Percentiles rank a stretch among this genome's conserved stretches.
Evolutionary conservation across 768 basidiomycete species (phyloP).

Genomic region (Lactifluus subvellereus): DNA sequence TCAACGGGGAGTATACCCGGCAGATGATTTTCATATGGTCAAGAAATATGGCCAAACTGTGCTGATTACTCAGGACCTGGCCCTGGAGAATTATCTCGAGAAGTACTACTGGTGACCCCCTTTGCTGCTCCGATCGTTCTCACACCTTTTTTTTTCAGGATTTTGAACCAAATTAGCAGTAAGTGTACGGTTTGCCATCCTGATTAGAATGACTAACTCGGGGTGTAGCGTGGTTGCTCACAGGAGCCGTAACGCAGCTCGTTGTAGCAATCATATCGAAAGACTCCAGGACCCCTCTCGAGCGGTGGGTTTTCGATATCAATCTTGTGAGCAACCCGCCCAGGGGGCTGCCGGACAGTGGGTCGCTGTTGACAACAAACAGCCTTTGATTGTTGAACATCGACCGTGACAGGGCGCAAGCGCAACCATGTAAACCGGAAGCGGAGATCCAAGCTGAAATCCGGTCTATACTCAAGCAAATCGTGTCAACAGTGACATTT

Average conservation of each 20-base stretch:
- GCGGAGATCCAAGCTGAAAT: slow-evolving; percentile 96
- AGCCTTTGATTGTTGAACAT: not conserved
- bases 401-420: slow-evolving; percentile 35
- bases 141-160: slow-evolving; percentile 42
- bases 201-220: slow-evolving; percentile 5
- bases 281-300: slow-evolving; percentile 84
- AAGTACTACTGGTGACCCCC: slow-evolving; percentile 38
- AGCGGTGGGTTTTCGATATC: slow-evolving; percentile 98
- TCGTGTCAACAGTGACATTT: slow-evolving; percentile 95
- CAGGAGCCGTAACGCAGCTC: slow-evolving; percentile 86
- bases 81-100: slow-evolving; percentile 89
- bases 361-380: slow-evolving; percentile 13
- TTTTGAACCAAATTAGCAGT: slow-evolving; percentile 91
- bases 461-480: slow-evolving; percentile 95
- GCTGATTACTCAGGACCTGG: slow-evolving; percentile 88
- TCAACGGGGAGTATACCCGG: slow-evolving; percentile 94
- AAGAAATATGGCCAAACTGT: slow-evolving; percentile 98
- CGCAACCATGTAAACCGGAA: slow-evolving; percentile 56
- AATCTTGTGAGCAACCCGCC: slow-evolving; percentile 63
- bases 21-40: slow-evolving; percentile 98
- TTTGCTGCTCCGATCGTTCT: slow-evolving; percentile 1
- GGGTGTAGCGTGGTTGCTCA: slow-evolving; percentile 82
- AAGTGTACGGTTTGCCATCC: slow-evolving; percentile 29
- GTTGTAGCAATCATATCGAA: slow-evolving; percentile 96
- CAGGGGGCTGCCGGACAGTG: slow-evolving; percentile 45